phyloP scores from a whole-genome alignment of 1,284 basidiomycete genomes.

The Wallemia hederae region DNA sequence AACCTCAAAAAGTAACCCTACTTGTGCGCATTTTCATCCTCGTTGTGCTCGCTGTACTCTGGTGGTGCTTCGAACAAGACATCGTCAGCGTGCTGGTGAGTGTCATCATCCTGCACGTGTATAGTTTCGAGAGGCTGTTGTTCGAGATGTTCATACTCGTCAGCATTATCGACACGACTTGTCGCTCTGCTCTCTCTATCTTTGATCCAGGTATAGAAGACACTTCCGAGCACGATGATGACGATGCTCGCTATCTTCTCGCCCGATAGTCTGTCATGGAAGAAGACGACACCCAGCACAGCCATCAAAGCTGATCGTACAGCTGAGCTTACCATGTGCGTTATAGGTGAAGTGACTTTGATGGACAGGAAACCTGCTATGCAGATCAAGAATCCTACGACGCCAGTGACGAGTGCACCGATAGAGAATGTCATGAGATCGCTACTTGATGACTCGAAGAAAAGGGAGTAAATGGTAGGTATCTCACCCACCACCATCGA shows the following conservation, averaged over 20 bases:
- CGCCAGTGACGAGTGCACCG: constrained; percentile 47
- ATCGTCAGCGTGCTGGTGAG: neutral
- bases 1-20: neutral
- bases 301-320: constrained; percentile 54
- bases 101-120: neutral
- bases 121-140: neutral
- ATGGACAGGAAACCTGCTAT: constrained; percentile 63
- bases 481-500: constrained; percentile 40
- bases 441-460: constrained; percentile 23
- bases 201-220: constrained; percentile 63
- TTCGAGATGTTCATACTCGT: neutral
- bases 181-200: constrained; percentile 25
- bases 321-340: constrained; percentile 68
- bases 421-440: constrained; percentile 35
- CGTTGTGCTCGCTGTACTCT: neutral
- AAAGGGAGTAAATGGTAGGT: constrained; percentile 26
- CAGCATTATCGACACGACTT: constrained; percentile 2
- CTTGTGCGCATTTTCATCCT: neutral
- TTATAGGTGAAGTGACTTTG: constrained; percentile 70
- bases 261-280: constrained; percentile 40
- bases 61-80: neutral
- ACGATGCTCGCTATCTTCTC: constrained; percentile 48
- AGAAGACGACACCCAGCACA: constrained; percentile 39
- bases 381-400: constrained; percentile 60
- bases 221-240: constrained; percentile 44